Conservation (phyloP, 2,329 filamentous ascomycete genomes). For the Aspergillus ochraceus region DNA sequence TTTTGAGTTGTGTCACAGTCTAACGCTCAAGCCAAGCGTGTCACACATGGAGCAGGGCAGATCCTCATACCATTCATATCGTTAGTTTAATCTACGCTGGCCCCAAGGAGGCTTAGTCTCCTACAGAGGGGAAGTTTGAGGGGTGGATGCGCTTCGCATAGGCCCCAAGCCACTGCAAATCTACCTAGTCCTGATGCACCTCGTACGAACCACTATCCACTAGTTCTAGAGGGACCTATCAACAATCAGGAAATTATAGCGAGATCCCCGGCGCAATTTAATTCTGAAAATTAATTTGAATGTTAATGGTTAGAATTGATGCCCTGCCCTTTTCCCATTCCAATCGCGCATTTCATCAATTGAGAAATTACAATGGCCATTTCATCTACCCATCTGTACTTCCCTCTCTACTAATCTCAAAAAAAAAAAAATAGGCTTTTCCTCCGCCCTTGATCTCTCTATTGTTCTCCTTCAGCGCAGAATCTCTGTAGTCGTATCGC, state of each 20-base stretch:
- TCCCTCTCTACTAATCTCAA: not conserved
- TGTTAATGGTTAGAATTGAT: no score
- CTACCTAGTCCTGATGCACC: not conserved
- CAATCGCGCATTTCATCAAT: no score
- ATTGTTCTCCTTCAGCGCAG: not conserved
- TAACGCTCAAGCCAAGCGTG: not conserved
- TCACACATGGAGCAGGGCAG: not conserved
- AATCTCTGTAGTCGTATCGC: no score
- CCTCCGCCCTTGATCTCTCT: not conserved
- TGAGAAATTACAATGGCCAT: not conserved
- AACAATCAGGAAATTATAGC: not conserved
- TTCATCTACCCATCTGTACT: not conserved
- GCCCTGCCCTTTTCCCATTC: no score
- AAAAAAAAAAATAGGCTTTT: not conserved
- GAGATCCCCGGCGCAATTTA: not conserved
- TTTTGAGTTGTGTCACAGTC: not conserved
- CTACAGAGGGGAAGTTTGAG: not conserved
- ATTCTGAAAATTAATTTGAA: no score
- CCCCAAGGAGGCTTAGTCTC: not conserved
- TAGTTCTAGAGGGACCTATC: not conserved
- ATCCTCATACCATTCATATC: not conserved
- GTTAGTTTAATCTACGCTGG: not conserved
- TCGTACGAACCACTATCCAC: not conserved
- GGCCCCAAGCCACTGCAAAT: not conserved
- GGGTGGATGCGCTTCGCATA: not conserved